Percentiles rank a stretch among this genome's conserved stretches.
These are phyloP conservation scores for Sicyos baderoa DNA, from an alignment of 306 rosid species.

Conservation along the genomic window DNA sequence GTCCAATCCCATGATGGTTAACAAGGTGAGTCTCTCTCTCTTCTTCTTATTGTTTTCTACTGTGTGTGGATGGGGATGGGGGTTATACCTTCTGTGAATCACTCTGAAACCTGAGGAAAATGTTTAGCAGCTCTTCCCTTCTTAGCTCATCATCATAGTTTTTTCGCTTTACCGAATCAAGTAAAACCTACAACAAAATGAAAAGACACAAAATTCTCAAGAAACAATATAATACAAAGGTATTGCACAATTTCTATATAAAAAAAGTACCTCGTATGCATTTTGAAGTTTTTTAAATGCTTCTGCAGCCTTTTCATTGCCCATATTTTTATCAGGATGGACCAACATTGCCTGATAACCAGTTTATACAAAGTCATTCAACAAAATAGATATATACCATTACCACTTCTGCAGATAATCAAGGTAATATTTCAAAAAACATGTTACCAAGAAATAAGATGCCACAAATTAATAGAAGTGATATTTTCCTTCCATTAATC, in stretches of 20 bases:
- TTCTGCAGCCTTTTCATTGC: constrained; percentile 94
- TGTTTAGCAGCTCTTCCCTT: constrained; percentile 74
- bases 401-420: constrained; percentile 25
- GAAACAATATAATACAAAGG: background rate
- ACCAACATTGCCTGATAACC: constrained; percentile 89
- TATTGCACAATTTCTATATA: background rate
- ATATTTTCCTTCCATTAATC: constrained; percentile 8
- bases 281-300: constrained; percentile 98
- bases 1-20: no score
- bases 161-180: constrained; percentile 81
- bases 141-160: constrained; percentile 87
- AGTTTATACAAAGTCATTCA: constrained; percentile 13
- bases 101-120: constrained; percentile 64
- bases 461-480: background rate
- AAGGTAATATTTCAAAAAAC: constrained; percentile 7
- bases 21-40: background rate
- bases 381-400: constrained; percentile 12
- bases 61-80: background rate
- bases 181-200: constrained; percentile 47
- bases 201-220: background rate
- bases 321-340: constrained; percentile 99
- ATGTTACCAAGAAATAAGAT: background rate
- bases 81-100: constrained; percentile 50
- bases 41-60: background rate
- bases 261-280: constrained; percentile 69